Base-by-base conservation (phyloP, 2,329 filamentous ascomycete genomes). In the Chaetomiaceae sp. region DNA sequence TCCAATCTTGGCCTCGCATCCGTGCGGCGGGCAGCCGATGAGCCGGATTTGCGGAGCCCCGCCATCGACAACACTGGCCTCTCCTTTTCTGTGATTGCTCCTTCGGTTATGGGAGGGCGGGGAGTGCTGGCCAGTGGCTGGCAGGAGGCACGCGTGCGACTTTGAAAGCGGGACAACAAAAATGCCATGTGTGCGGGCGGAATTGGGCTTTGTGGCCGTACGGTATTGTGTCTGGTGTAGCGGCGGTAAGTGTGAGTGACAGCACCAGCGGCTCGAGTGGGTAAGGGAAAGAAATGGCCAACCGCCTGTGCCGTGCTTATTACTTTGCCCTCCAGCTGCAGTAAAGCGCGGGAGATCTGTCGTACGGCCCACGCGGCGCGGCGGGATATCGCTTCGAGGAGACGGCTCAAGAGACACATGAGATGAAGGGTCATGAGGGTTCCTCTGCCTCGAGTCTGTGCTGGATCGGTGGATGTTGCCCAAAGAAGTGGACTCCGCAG, bases 1-100 rank as follows among this genome's bases (percentile, higher is more conserved):
- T 33, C 47, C 47, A 49, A 49, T 49, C 36, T 49, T n/a, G n/a
- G n/a, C 11, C 20, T 49, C 37, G 25, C 37, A 31, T 6, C 25
- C 25, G 14, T 34, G 47, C 47, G 36, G 36, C 25, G 40, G 12
- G 20, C 25, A 31, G 47, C 36, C 36, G 33, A 47, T 38, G 33
- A 45, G 43, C 43, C 43, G 43, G 43, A 17, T 19, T 34, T 34
- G n/a, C n/a, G n/a, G n/a, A n/a, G n/a, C n/a, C n/a, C n/a, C n/a
- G n/a, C n/a, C n/a, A n/a, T n/a, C n/a, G n/a, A n/a, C n/a, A n/a
- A n/a, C n/a, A n/a, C n/a, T n/a, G n/a, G n/a, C n/a, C n/a, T n/a
- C n/a, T n/a, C n/a, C n/a, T n/a, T n/a, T n/a, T n/a, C n/a, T n/a
- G n/a, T n/a, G n/a, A n/a, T n/a, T n/a, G n/a, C n/a, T n/a, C n/a